Percentiles rank a stretch among this genome's conserved stretches.
These are phyloP conservation scores for Blastobotrys ciferrii DNA, from an alignment of 1,139 yeast species.

Conservation along the genomic window DNA sequence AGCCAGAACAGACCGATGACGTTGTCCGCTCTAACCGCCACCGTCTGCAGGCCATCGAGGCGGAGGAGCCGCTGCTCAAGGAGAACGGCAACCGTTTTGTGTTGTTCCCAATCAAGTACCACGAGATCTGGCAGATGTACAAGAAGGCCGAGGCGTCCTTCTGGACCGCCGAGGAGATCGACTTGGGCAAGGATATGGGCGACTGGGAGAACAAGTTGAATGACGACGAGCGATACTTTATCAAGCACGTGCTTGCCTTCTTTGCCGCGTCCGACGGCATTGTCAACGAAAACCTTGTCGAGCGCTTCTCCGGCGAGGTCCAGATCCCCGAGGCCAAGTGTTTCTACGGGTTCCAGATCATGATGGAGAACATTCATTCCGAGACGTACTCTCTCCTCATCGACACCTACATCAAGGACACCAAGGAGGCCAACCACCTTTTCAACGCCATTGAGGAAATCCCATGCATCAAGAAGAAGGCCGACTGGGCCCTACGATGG, in stretches of 20 bases:
- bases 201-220: conserved; percentile 88
- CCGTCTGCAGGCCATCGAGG: conserved; percentile 67
- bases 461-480: conserved; percentile 93
- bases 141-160: conserved; percentile 98
- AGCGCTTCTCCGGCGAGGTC: conserved; percentile 95
- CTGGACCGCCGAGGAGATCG: conserved; percentile 99
- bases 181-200: conserved; percentile 80
- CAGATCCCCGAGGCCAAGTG: conserved; percentile 98
- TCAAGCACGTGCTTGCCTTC: conserved; percentile 92
- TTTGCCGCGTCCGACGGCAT: conserved; percentile 98
- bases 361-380: conserved; percentile 99
- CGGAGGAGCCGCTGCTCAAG: conserved; percentile 80
- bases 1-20: conserved; percentile 18
- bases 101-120: conserved; percentile 94
- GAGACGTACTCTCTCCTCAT: conserved; percentile 94
- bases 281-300: conserved; percentile 94
- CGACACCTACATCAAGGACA: conserved; percentile 93
- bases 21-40: conserved; percentile 26
- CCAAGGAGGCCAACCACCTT: conserved; percentile 81
- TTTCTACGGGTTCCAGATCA: conserved; percentile 97
- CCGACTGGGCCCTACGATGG: conserved; percentile 98
- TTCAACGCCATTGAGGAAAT: conserved; percentile 93
- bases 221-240: conserved; percentile 86
- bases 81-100: conserved; percentile 93
- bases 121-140: conserved; percentile 98